Base-by-base conservation (phyloP, 2,329 filamentous ascomycete genomes). In the Decorospora gaudefroyi region DNA sequence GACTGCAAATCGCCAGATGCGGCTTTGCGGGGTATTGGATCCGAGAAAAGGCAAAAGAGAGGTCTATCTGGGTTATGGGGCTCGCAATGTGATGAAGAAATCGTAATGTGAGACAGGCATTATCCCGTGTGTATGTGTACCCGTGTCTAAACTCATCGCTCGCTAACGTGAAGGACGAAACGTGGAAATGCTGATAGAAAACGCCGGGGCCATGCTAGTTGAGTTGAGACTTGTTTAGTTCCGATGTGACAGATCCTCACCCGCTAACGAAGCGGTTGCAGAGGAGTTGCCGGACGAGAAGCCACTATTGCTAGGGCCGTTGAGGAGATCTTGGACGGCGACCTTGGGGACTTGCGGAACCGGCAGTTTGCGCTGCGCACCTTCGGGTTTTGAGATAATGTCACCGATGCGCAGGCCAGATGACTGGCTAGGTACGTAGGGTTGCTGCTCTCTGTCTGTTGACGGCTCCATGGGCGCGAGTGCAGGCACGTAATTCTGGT, bases 261-360 rank as follows among this genome's bases (percentile, higher is more conserved):
- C 88, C 16, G 87, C 84, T 48, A 93, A 76, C 57, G 89, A 95
- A 64, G 85, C 89, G 31, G 81, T 83, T 28, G 87, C 81, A 30
- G 88, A 93, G 45, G 87, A 91, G 56, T 85, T 84, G 40, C 88
- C 87, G 50, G 88, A 91, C 34, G 81, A 78, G 65, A 84, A 85
- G 51, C 83, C 87, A 34, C 81, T 82, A 16, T 74, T 52, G 38
- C 42, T 73, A 6, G 62, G 53, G 34, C 75, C 79, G 51, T 86
- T 86, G 46, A 95, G 76, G 42, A 96, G 79, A 61, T 96, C 92
- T 60, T 92, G 87, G 4, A 95, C 86, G 2, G 87, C 87, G 29
- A 95, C 87, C 70, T 93, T 93, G 42, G 90, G 89, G n/a, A 91
- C 82, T 72, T 92, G 88, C 4, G 90, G 90, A 11, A 96, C 88